A percentile compares a stretch with the other conserved stretches of the same genome.
Evolutionary conservation across 2,329 filamentous ascomycete species (phyloP).

Genomic region (Ophiostoma tasmaniense): DNA sequence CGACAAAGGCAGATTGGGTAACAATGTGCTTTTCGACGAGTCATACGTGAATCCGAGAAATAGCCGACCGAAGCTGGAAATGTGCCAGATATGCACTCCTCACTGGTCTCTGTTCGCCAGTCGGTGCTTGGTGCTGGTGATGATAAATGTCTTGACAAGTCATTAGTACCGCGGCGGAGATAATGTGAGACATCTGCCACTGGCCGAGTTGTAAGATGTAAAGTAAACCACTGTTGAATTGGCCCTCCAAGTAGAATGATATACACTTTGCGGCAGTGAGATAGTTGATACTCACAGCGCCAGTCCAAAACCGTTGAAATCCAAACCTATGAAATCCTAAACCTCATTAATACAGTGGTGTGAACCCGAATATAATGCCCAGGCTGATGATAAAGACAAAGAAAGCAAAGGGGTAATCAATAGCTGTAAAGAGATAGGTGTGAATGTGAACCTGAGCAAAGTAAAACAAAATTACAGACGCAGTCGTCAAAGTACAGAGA

Average conservation of each 20-base stretch:
- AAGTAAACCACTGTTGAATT: neutral
- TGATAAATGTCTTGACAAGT: neutral
- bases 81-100: neutral
- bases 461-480: too few species aligned
- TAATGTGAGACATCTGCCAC: neutral
- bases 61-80: neutral
- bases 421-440: too few species aligned
- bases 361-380: neutral
- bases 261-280: neutral
- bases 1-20: neutral
- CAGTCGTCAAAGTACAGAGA: too few species aligned
- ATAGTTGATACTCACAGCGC: neutral
- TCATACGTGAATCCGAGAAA: neutral
- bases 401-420: neutral
- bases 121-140: neutral
- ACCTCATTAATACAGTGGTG: neutral
- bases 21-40: neutral
- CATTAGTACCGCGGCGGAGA: neutral
- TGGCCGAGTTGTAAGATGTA: neutral
- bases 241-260: too few species aligned
- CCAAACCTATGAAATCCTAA: too few species aligned
- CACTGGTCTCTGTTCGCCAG: neutral
- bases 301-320: neutral
- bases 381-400: neutral
- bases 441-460: neutral